Evolutionary conservation across 2,329 filamentous ascomycete species (phyloP), one percentile per base, ranked within the genome.

Genomic region (Aspergillus sp.): DNA sequence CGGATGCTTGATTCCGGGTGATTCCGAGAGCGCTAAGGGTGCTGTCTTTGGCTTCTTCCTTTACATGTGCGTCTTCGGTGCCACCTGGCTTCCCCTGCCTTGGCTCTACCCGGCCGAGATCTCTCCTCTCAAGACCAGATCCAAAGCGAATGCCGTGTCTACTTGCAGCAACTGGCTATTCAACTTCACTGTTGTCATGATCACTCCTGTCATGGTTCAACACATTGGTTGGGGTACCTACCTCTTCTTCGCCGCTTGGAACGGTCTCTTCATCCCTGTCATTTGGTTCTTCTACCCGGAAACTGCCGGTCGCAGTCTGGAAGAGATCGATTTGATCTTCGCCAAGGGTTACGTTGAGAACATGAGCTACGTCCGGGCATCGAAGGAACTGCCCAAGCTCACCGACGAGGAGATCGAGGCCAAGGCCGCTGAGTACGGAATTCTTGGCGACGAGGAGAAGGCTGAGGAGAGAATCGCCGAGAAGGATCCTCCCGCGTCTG

Each of bases 51-150:
- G 64, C 41, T 58, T 67, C 25, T 67, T 67, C 50, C 43, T 64
- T 1, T 67, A 63, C 47, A 67, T 66, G 60, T 64, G 63, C n/a
- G 59, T 63, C 59, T 67, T 67, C 19, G 63, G 63, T 15, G 63
- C 63, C 17, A 65, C 63, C 25, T 87, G 84, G 83, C 70, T 87
- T 4, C 84, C 85, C 12, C 78, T 87, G 10, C 85, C 85, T 0
- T 89, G 84, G 85, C 57, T 69, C 21, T 69, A 72, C 32, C 70
- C 79, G 0, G 77, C 80, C 32, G 82, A 81, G 60, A 72, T 81
- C 66, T 81, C 80, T 60, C 81, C 80, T 2, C 75, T 82, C 68
- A 80, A 78, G 41, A 67, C 63, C 9, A 74, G 81, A 19, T 77
- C 80, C 28, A 82, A 82, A 69, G 80, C 80, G 19, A 82, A 82